Evolutionary conservation across 2,329 filamentous ascomycete genomes (phyloP), one percentile per base, ranked within the genome.

Genomic region (Acrodontium crateriforme): DNA sequence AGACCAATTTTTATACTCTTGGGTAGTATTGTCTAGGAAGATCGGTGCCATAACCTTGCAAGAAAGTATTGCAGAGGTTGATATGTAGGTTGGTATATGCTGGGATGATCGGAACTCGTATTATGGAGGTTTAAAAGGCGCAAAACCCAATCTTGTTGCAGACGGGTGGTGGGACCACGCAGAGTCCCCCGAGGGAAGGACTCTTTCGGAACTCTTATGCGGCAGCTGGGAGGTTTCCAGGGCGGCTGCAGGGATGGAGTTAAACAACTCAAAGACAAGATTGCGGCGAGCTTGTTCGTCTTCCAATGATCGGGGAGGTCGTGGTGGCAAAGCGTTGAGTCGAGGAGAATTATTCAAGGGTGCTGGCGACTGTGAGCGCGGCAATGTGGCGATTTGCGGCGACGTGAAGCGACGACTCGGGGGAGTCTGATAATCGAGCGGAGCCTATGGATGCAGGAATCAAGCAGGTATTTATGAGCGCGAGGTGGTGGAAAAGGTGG

Each of bases 121-220:
- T 84, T 95, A 95, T 58, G 89, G 89, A 62, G 89, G 89, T 73
- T 82, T 78, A 67, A 85, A 92, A 64, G 78, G 79, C 68, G 82
- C 80, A 71, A 82, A 78, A 76, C 78, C 82, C 71, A 80, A 69
- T 69, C 77, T 71, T 77, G 75, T 74, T 80, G 38, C 35, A 37
- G 41, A 35, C 45, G 36, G 51, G 50, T 55, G 81, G 78, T 83
- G 79, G 83, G 81, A 82, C 78, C 83, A 87, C 78, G 79, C 83
- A 80, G 84, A 93, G 83, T 89, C 89, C 91, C 87, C 89, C 89
- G 89, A 87, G 93, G 85, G 87, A 95, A 95, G 87, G 92, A 85
- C 79, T 80, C 76, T 71, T 73, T 74, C 77, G 77, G 73, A 73
- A 76, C 79, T 91, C 81, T 83, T 95, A 98, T 98, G 87, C 89